Conservation (phyloP, 257 asterid species). For the Thymus quinquecostatus region DNA sequence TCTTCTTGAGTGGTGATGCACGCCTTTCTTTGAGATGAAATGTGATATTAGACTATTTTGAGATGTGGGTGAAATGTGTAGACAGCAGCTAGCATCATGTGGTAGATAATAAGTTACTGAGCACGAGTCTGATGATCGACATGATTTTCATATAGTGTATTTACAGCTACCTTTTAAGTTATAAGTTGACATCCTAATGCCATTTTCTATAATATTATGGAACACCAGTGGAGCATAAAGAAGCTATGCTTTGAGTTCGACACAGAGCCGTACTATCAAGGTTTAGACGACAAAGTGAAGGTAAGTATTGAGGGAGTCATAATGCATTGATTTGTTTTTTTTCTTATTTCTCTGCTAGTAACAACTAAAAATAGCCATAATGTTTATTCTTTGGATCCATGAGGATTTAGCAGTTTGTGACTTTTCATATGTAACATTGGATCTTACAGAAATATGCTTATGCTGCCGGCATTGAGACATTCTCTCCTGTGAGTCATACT, state of each 20-base stretch:
- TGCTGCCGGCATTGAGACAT: constrained; percentile 64
- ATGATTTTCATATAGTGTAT: too few relatives aligned
- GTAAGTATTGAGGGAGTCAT: constrained; percentile 37
- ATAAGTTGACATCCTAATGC: constrained; percentile 23
- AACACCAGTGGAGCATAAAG: constrained; percentile 75
- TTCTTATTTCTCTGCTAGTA: not conserved
- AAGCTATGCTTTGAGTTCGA: constrained; percentile 91
- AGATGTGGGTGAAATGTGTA: not conserved
- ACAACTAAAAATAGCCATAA: constrained; percentile 7
- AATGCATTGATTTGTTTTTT: not conserved
- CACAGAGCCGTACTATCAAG: constrained; percentile 88
- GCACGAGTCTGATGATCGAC: not conserved
- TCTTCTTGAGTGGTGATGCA: not conserved
- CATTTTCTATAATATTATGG: constrained; percentile 25
- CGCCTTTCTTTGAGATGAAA: not conserved
- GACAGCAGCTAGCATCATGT: not conserved
- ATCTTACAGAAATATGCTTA: constrained; percentile 60
- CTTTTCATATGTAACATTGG: constrained; percentile 19
- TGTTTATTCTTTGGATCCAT: not conserved
- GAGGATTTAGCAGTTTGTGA: constrained; percentile 2
- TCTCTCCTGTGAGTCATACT: constrained; percentile 93
- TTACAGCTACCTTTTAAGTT: not conserved
- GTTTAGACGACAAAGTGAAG: constrained; percentile 66
- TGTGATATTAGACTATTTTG: constrained; percentile 5
- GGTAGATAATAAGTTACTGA: constrained; percentile 2